phyloP scores from a whole-genome alignment of 208 protist species.

The Trypanosoma brucei region DNA sequence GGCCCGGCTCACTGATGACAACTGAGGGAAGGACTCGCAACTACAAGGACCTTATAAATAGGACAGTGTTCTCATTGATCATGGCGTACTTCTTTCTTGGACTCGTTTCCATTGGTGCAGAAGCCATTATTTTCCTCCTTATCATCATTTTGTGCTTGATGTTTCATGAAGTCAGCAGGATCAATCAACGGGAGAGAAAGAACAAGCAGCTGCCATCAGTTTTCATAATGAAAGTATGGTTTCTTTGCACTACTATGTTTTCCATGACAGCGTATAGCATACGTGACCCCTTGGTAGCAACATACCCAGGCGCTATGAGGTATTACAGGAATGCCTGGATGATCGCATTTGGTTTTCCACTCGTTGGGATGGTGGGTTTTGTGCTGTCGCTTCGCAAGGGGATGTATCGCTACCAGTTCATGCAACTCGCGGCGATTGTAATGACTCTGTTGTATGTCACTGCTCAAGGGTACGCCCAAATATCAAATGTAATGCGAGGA shows the following conservation, averaged over 20 bases:
- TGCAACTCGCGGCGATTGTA: conserved; percentile 84
- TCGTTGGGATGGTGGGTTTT: conserved; percentile 85
- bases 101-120: conserved; percentile 74
- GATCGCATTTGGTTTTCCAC: conserved; percentile 47
- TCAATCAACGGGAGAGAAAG: conserved; percentile 72
- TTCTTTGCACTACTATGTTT: conserved; percentile 48
- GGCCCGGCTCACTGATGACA: background rate
- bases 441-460: conserved; percentile 83
- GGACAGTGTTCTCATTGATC: conserved; percentile 75
- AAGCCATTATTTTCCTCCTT: conserved; percentile 58
- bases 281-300: conserved; percentile 50
- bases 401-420: conserved; percentile 91
- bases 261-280: conserved; percentile 37
- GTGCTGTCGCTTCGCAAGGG: conserved; percentile 79
- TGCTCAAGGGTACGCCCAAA: conserved; percentile 51
- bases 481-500: conserved; percentile 84
- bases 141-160: conserved; percentile 67
- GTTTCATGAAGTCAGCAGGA: conserved; percentile 88
- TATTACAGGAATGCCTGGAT: conserved; percentile 63
- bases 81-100: conserved; percentile 86
- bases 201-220: conserved; percentile 71
- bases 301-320: conserved; percentile 42
- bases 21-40: conserved; percentile 13
- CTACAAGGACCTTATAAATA: conserved; percentile 75
- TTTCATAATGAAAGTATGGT: conserved; percentile 79